phyloP scores from a whole-genome alignment of 345 rosid genomes.

The Adansonia digitata region DNA sequence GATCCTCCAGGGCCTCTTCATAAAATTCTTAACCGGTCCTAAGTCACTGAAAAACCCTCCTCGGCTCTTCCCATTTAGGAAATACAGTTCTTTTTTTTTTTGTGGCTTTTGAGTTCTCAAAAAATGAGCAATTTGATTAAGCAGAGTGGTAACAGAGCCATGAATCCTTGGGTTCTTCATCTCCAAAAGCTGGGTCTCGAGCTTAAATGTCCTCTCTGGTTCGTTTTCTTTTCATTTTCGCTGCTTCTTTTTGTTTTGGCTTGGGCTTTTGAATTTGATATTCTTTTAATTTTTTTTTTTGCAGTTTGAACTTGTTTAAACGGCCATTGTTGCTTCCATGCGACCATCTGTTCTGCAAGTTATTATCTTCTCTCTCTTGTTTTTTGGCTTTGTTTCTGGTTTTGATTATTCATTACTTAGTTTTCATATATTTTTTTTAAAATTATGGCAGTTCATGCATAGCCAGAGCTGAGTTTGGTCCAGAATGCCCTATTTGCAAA shows the following conservation, averaged over 20 bases:
- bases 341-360: constrained; percentile 81
- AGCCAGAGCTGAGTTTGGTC: constrained; percentile 27
- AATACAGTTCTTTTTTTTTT: too few species aligned
- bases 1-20: neutral
- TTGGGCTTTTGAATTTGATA: neutral
- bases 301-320: constrained; percentile 61
- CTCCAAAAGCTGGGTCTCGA: constrained; percentile 78
- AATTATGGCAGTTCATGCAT: constrained; percentile 51
- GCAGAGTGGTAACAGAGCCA: constrained; percentile 16
- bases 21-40: neutral
- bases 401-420: neutral
- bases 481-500: constrained; percentile 55
- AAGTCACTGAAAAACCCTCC: neutral
- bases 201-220: constrained; percentile 92
- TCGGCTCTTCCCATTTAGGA: neutral
- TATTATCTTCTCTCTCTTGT: constrained; percentile 1
- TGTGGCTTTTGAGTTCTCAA: neutral
- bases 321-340: constrained; percentile 70
- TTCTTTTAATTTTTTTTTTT: neutral
- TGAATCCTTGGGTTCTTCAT: constrained; percentile 75
- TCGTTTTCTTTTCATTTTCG: constrained; percentile 5
- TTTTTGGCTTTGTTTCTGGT: neutral
- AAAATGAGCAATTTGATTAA: constrained; percentile 36
- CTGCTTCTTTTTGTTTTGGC: neutral
- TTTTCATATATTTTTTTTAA: neutral